Percentiles rank a stretch among this genome's conserved stretches.
Evolutionary conservation across 169 alveolate genomes (phyloP).

Genomic region (Theileria orientalis): DNA sequence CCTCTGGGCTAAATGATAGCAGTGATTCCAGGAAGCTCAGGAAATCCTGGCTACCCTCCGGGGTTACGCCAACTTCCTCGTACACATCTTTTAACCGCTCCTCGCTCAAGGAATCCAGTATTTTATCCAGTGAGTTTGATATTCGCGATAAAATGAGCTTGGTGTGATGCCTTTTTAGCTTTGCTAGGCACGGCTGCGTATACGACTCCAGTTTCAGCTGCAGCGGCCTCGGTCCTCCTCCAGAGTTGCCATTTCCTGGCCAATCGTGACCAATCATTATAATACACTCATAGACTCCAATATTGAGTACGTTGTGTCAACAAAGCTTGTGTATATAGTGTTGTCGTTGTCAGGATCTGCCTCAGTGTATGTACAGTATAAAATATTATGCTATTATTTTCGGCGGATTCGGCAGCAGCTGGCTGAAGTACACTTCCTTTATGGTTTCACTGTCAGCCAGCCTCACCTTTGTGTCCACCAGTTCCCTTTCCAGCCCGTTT

Average conservation of each 20-base stretch:
- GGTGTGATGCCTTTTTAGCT: slow-evolving; percentile 3
- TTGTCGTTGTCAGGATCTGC: neutral
- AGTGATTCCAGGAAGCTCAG: neutral
- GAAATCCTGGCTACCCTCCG: neutral
- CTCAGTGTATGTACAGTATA: neutral
- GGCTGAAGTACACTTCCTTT: slow-evolving; percentile 41
- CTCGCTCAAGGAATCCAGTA: slow-evolving; percentile 9
- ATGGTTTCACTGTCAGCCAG: slow-evolving; percentile 67
- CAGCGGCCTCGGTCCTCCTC: slow-evolving; percentile 24
- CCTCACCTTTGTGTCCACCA: slow-evolving; percentile 57
- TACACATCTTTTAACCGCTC: neutral
- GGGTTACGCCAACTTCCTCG: neutral
- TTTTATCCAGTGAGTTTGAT: neutral
- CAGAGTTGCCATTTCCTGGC: neutral
- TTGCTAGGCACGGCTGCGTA: neutral
- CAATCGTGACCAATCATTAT: neutral
- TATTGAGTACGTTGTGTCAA: neutral
- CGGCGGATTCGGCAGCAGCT: neutral
- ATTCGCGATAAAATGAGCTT: slow-evolving; percentile 5
- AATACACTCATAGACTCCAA: neutral
- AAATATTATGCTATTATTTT: neutral
- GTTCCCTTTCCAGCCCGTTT: slow-evolving; percentile 47
- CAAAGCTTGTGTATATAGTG: neutral
- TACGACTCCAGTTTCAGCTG: slow-evolving; percentile 7
- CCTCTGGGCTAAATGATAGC: neutral